Conservation (phyloP, 139 green algal genomes). For the Chlamydomonas sp. region DNA sequence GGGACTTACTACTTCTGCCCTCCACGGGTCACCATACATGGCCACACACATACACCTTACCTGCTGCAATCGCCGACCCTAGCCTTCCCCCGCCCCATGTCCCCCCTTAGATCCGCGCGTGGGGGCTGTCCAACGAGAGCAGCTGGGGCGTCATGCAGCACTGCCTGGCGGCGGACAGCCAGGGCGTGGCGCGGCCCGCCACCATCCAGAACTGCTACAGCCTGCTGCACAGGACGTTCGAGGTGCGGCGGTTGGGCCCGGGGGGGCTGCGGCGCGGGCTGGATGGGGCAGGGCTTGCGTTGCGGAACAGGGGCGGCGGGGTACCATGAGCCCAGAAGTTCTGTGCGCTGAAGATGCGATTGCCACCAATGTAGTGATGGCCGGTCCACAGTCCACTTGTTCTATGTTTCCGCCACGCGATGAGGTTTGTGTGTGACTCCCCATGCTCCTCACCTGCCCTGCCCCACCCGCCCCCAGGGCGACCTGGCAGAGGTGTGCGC, state of each 20-base stretch:
- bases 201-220: constrained; percentile 82
- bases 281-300: too few species aligned
- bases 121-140: constrained; percentile 84
- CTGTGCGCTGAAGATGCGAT: not conserved
- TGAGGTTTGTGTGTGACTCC: not conserved
- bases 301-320: not conserved
- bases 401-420: not conserved
- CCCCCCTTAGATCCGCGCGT: constrained; percentile 59
- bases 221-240: constrained; percentile 56
- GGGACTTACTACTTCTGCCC: too few species aligned
- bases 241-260: not conserved
- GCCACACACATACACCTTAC: not conserved
- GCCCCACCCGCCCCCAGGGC: constrained; percentile 31
- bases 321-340: not conserved
- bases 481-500: constrained; percentile 73
- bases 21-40: not conserved
- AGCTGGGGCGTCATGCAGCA: constrained; percentile 61
- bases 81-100: not conserved
- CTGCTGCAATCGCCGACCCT: not conserved
- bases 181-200: constrained; percentile 62
- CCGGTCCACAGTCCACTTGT: too few species aligned
- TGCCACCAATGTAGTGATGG: not conserved
- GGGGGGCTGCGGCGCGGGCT: not conserved
- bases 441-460: not conserved
- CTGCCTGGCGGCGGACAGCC: constrained; percentile 52